These are phyloP conservation scores for Leccinum barrowsii DNA, from an alignment of 768 basidiomycete species.

Conservation along the genomic window DNA sequence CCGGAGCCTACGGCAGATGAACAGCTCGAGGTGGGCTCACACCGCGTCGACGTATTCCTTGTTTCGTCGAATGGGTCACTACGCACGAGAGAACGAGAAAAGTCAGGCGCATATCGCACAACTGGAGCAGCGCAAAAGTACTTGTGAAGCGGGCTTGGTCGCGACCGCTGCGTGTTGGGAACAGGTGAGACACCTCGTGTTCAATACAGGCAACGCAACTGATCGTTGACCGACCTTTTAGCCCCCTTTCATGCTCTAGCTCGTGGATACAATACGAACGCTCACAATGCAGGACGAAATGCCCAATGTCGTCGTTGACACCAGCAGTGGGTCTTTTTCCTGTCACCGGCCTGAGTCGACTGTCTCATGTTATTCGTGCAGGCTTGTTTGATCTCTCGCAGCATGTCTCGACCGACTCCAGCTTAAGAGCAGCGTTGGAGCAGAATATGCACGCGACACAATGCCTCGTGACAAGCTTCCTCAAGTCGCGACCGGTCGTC, in stretches of 20 bases:
- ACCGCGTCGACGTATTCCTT: constrained; percentile 35
- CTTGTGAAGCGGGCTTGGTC: constrained; percentile 67
- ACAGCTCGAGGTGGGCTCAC: constrained; percentile 59
- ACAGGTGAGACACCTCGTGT: constrained; percentile 46
- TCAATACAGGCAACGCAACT: no score
- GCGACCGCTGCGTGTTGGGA: constrained; percentile 79
- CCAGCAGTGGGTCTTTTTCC: constrained; percentile 34
- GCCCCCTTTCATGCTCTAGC: constrained; percentile 33
- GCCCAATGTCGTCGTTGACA: constrained; percentile 39
- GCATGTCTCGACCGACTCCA: constrained; percentile 29
- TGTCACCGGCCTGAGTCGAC: not conserved
- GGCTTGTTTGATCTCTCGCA: constrained; percentile 33
- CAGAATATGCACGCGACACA: constrained; percentile 57
- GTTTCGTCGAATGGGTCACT: constrained; percentile 79
- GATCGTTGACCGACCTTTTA: not conserved
- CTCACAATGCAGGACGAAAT: constrained; percentile 52
- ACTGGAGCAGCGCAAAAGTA: constrained; percentile 61
- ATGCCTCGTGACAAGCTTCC: constrained; percentile 55
- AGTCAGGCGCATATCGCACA: constrained; percentile 57
- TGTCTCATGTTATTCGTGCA: constrained; percentile 6
- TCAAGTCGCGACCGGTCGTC: constrained; percentile 34
- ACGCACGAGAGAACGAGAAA: constrained; percentile 70
- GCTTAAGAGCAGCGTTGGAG: constrained; percentile 42
- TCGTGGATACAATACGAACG: constrained; percentile 65
- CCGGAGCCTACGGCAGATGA: constrained; percentile 48